These are phyloP conservation scores for Aspergillus eucalypticola DNA, from an alignment of 2,329 filamentous ascomycete species.

Conservation along the genomic window DNA sequence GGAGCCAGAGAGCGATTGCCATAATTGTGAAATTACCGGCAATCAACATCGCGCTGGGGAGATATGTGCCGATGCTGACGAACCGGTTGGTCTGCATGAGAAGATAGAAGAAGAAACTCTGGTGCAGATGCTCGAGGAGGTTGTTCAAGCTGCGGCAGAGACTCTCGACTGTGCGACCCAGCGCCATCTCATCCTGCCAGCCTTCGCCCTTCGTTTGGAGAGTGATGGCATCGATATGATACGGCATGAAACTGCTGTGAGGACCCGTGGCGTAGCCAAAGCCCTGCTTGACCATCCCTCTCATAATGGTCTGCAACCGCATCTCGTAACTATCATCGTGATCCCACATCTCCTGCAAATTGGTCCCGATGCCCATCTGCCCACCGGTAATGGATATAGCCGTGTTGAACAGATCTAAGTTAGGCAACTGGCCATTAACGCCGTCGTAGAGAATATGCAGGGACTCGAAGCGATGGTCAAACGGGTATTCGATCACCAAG, in stretches of 20 bases:
- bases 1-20: conserved; percentile 90
- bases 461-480: conserved; percentile 79
- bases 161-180: conserved; percentile 86
- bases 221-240: conserved; percentile 95
- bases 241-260: conserved; percentile 95
- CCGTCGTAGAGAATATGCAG: conserved; percentile 94
- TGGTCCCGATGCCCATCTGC: conserved; percentile 86
- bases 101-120: conserved; percentile 99
- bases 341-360: conserved; percentile 80
- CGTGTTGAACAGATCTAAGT: conserved; percentile 93
- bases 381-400: conserved; percentile 82
- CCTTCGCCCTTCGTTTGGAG: conserved; percentile 86
- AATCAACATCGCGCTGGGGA: conserved; percentile 95
- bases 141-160: conserved; percentile 95
- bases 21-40: conserved; percentile 95
- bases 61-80: conserved; percentile 95
- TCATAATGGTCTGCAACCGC: conserved; percentile 81
- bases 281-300: conserved; percentile 90
- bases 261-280: conserved; percentile 85
- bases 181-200: conserved; percentile 96
- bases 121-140: conserved; percentile 90
- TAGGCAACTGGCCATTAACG: conserved; percentile 91
- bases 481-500: conserved; percentile 89
- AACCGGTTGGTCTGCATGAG: conserved; percentile 89
- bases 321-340: conserved; percentile 77